These are phyloP conservation scores for Neurospora intermedia DNA, from an alignment of 495 filamentous ascomycete species.

Conservation along the genomic window DNA sequence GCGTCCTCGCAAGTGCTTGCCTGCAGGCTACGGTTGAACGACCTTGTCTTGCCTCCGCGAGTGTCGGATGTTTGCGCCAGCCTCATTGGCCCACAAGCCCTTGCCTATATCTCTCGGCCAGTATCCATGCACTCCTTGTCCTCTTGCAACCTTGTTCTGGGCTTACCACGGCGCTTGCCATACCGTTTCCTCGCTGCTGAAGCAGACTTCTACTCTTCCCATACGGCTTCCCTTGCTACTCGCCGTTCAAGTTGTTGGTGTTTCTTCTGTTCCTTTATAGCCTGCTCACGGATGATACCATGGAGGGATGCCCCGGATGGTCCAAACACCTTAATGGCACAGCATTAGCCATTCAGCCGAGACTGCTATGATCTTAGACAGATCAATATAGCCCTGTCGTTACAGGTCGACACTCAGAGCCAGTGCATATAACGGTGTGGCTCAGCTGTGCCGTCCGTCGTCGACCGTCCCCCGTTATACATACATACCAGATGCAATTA, in stretches of 20 bases:
- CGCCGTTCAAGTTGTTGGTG: constrained; percentile 13
- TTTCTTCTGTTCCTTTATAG: constrained; percentile 19
- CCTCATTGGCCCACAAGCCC: constrained; percentile 17
- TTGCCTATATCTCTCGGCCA: constrained; percentile 15
- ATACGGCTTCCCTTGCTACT: constrained; percentile 8
- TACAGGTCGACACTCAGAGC: constrained; percentile 12
- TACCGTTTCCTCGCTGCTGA: constrained; percentile 11
- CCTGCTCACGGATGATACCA: constrained; percentile 9
- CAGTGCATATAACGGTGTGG: constrained; percentile 30
- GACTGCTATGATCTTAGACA: constrained; percentile 30
- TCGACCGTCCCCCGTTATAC: constrained; percentile 22
- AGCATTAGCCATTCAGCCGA: constrained; percentile 48
- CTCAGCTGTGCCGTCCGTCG: constrained; percentile 34
- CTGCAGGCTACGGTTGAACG: constrained; percentile 14
- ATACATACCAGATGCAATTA: constrained; percentile 29
- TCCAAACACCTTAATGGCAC: constrained; percentile 35
- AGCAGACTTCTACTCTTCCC: not conserved
- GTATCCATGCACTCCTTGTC: constrained; percentile 19
- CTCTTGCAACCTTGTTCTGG: constrained; percentile 15
- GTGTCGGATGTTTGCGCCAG: constrained; percentile 24
- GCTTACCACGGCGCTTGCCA: constrained; percentile 13
- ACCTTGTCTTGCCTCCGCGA: constrained; percentile 19
- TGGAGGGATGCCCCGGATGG: constrained; percentile 28
- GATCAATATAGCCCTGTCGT: constrained; percentile 31
- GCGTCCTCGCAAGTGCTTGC: constrained; percentile 4